Evolutionary conservation across 768 basidiomycete species (phyloP).

Genomic region (Russula compacta): DNA sequence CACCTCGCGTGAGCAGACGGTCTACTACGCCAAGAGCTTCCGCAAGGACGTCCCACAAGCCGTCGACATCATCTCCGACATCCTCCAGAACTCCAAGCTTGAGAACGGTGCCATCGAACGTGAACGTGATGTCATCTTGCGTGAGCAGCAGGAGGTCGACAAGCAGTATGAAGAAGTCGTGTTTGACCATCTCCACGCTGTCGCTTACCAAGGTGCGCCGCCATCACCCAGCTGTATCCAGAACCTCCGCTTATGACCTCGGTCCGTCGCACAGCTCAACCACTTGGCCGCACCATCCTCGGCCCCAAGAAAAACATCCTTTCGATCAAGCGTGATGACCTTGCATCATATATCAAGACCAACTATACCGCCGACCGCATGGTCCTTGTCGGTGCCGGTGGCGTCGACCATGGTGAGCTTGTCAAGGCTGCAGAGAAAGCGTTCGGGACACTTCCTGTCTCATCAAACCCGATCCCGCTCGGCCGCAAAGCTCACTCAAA

Average conservation of each 20-base stretch:
- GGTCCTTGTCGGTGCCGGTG: constrained; percentile 96
- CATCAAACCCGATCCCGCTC: constrained; percentile 79
- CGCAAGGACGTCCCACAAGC: constrained; percentile 84
- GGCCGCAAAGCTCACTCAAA: constrained; percentile 70
- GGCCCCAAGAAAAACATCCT: constrained; percentile 94
- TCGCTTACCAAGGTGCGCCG: constrained; percentile 87
- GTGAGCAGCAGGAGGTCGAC: constrained; percentile 98
- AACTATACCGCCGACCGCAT: constrained; percentile 99
- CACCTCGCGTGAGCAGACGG: constrained; percentile 97
- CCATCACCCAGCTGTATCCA: not conserved
- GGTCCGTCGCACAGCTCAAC: constrained; percentile 54
- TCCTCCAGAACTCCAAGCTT: constrained; percentile 93
- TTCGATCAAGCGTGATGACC: constrained; percentile 87
- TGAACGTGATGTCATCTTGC: constrained; percentile 91
- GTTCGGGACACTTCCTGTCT: constrained; percentile 83
- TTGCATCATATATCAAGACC: constrained; percentile 84
- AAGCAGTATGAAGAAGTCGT: constrained; percentile 98
- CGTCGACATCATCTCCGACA: constrained; percentile 97
- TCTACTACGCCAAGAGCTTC: constrained; percentile 99
- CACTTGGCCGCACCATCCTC: constrained; percentile 94
- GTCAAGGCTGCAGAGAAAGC: constrained; percentile 93
- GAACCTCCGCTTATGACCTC: constrained; percentile 7
- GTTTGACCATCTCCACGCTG: constrained; percentile 94
- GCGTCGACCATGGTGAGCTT: constrained; percentile 84
- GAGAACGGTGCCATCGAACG: constrained; percentile 82